These are phyloP conservation scores for Ramaria sp. DNA, from an alignment of 768 basidiomycete genomes.

Conservation along the genomic window DNA sequence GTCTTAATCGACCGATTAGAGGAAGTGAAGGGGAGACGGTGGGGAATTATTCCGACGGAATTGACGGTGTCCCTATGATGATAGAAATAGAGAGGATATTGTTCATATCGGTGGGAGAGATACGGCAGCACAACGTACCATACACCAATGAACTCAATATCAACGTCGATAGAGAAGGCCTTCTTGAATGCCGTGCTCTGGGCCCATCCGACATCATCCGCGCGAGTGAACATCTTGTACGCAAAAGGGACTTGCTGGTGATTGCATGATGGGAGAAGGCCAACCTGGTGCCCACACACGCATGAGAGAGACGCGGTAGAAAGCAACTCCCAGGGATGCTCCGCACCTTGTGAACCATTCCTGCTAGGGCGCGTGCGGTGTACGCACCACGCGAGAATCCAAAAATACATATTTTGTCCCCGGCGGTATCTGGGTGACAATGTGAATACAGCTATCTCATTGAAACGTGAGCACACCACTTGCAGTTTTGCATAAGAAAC, in stretches of 20 bases:
- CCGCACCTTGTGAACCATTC: conserved; percentile 38
- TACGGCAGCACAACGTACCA: conserved; percentile 35
- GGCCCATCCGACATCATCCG: conserved; percentile 47
- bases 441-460: background rate
- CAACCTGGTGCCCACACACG: conserved; percentile 38
- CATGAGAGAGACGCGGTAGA: conserved; percentile 3
- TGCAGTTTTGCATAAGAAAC: conserved; percentile 71
- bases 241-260: conserved; percentile 74
- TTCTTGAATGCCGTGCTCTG: conserved; percentile 63
- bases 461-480: conserved; percentile 10
- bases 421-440: conserved; percentile 38
- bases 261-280: conserved; percentile 58
- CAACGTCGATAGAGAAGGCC: conserved; percentile 64
- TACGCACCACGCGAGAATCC: conserved; percentile 75
- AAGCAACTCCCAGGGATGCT: too few relatives aligned
- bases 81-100: too few relatives aligned
- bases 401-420: conserved; percentile 70
- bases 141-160: conserved; percentile 64
- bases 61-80: conserved; percentile 72
- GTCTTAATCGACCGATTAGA: conserved; percentile 47
- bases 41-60: conserved; percentile 56
- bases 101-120: conserved; percentile 1
- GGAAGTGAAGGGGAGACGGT: conserved; percentile 54
- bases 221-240: conserved; percentile 57
- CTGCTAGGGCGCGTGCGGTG: conserved; percentile 57